Percentiles rank a stretch among this genome's conserved stretches.
Evolutionary conservation across 2,329 filamentous ascomycete species (phyloP).

Genomic region (Calycina herbarum): DNA sequence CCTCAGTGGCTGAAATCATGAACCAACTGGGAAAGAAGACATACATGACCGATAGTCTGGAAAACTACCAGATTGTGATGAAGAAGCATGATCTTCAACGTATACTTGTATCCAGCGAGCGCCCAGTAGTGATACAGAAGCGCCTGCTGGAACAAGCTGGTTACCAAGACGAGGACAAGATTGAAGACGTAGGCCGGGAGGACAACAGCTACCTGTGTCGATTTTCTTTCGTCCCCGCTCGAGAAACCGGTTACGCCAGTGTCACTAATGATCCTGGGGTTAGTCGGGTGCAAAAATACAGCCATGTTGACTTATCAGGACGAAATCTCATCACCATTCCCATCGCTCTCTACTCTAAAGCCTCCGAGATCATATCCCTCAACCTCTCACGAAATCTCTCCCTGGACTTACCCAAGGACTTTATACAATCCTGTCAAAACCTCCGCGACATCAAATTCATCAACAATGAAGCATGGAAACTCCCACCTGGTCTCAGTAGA

Average conservation of each 20-base stretch:
- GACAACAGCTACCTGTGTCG: constrained; percentile 97
- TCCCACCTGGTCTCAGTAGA: constrained; percentile 81
- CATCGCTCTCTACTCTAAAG: constrained; percentile 88
- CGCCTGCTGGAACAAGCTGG: constrained; percentile 86
- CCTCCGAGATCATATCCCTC: constrained; percentile 87
- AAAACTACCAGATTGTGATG: constrained; percentile 95
- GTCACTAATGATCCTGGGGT: constrained; percentile 77
- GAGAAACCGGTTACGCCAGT: constrained; percentile 77
- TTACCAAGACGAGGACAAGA: constrained; percentile 79
- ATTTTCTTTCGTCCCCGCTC: constrained; percentile 89
- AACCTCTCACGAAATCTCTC: constrained; percentile 93
- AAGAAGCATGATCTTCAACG: constrained; percentile 88
- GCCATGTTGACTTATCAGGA: constrained; percentile 87
- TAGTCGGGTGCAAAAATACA: constrained; percentile 84
- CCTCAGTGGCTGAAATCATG: constrained; percentile 83
- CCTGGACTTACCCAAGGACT: constrained; percentile 90
- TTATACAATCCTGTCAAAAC: constrained; percentile 89
- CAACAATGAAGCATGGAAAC: constrained; percentile 84
- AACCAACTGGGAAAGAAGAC: constrained; percentile 93
- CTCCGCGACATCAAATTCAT: constrained; percentile 94
- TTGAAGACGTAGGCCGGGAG: constrained; percentile 92
- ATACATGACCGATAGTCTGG: constrained; percentile 82
- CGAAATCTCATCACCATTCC: constrained; percentile 93
- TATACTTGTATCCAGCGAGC: constrained; percentile 74
- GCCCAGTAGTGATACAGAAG: constrained; percentile 90